Evolutionary conservation across 2,329 filamentous ascomycete species (phyloP).

Genomic region (Amauroascus verrucosus): DNA sequence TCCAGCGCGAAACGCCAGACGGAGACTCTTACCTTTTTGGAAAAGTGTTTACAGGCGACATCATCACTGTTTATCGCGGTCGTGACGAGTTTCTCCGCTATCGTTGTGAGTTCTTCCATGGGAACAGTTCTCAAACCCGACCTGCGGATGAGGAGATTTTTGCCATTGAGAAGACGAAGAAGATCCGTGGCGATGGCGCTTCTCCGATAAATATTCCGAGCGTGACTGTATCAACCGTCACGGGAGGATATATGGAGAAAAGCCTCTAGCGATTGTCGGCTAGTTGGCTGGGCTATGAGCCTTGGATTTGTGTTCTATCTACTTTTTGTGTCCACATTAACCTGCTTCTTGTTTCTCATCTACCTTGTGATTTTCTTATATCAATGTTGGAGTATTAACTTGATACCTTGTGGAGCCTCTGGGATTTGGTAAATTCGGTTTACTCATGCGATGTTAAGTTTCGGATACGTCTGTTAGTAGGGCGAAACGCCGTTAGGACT

Average conservation of each 20-base stretch:
- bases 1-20: constrained; percentile 46
- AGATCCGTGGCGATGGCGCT: constrained; percentile 19
- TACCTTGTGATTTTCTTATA: neutral
- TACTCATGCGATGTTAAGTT: no score
- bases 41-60: constrained; percentile 64
- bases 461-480: no score
- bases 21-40: constrained; percentile 49
- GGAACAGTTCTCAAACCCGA: constrained; percentile 35
- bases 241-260: constrained; percentile 1
- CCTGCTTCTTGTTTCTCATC: neutral
- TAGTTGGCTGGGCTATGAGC: neutral
- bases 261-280: neutral
- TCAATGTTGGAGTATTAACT: neutral
- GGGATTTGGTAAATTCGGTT: neutral
- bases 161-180: constrained; percentile 30
- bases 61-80: constrained; percentile 60
- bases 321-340: neutral
- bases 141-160: constrained; percentile 35
- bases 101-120: constrained; percentile 38
- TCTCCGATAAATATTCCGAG: neutral
- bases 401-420: neutral
- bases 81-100: constrained; percentile 33
- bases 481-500: no score
- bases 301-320: neutral
- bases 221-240: constrained; percentile 3